Evolutionary conservation across 2,329 filamentous ascomycete genomes (phyloP).

Genomic region (Apiospora marii): DNA sequence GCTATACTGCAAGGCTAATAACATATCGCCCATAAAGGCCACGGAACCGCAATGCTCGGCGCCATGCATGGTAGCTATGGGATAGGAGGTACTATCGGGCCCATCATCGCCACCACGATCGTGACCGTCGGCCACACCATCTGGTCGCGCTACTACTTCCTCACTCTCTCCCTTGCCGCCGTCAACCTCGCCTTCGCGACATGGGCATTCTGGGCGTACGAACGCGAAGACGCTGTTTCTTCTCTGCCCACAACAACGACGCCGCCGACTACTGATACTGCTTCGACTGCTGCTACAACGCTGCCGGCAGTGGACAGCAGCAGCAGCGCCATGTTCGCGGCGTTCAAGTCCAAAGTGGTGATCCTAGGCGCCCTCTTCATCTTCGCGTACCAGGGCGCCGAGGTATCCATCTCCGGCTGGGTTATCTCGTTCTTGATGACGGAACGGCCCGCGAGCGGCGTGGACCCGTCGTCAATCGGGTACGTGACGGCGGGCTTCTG

Average conservation of each 20-base stretch:
- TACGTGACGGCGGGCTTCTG: slow-evolving; percentile 80
- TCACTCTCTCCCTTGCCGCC: slow-evolving; percentile 66
- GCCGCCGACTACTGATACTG: background rate
- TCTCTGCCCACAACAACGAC: slow-evolving; percentile 30
- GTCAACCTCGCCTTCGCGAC: slow-evolving; percentile 64
- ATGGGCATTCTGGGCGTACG: slow-evolving; percentile 76
- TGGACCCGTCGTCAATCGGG: slow-evolving; percentile 74
- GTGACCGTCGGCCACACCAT: slow-evolving; percentile 63
- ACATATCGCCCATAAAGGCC: slow-evolving; percentile 37
- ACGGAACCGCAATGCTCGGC: slow-evolving; percentile 65
- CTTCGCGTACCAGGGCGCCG: slow-evolving; percentile 85
- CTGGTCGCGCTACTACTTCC: slow-evolving; percentile 78
- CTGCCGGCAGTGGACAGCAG: slow-evolving; percentile 32
- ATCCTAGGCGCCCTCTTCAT: slow-evolving; percentile 82
- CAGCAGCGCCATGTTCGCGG: slow-evolving; percentile 54
- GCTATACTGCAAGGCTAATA: background rate
- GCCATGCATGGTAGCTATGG: slow-evolving; percentile 73
- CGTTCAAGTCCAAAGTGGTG: slow-evolving; percentile 64
- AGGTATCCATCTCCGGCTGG: slow-evolving; percentile 87
- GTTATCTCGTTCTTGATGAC: slow-evolving; percentile 85
- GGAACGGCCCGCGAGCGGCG: slow-evolving; percentile 60
- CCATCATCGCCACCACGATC: slow-evolving; percentile 78
- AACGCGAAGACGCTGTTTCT: slow-evolving; percentile 61
- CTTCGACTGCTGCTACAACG: background rate
- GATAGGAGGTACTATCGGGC: slow-evolving; percentile 70